Percentiles rank a stretch among this genome's conserved stretches.
Conservation (phyloP, 2,329 filamentous ascomycete species). For the Neofusicoccum ribis region DNA sequence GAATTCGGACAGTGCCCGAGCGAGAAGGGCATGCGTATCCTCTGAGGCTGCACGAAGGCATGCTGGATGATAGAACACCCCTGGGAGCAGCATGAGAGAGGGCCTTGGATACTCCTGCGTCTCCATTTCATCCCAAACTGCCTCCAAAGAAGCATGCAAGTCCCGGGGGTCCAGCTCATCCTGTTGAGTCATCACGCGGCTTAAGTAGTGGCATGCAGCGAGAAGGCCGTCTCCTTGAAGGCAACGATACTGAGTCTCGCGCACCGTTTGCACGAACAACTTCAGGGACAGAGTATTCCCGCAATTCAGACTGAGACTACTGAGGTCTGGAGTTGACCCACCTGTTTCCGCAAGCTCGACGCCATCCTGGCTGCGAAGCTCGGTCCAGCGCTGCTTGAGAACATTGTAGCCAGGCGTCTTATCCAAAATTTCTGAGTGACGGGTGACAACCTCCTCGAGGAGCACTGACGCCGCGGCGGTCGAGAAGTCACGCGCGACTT, state of each 20-base stretch:
- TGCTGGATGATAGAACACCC: slow-evolving; percentile 38
- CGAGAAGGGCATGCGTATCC: slow-evolving; percentile 23
- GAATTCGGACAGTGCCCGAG: slow-evolving; percentile 29
- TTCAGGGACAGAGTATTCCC: slow-evolving; percentile 23
- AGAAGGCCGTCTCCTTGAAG: slow-evolving; percentile 33
- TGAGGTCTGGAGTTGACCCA: background rate
- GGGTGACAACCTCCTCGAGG: slow-evolving; percentile 24
- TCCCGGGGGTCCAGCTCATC: slow-evolving; percentile 20
- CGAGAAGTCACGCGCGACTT: slow-evolving; percentile 44
- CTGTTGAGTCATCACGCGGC: slow-evolving; percentile 22
- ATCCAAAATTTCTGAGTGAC: background rate
- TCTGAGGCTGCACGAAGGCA: slow-evolving; percentile 27
- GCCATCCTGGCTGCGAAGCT: slow-evolving; percentile 7
- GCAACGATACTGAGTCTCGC: slow-evolving; percentile 30
- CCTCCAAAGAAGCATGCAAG: slow-evolving; percentile 30
- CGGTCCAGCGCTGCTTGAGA: slow-evolving; percentile 22
- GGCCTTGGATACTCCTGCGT: slow-evolving; percentile 48
- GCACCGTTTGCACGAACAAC: slow-evolving; percentile 28
- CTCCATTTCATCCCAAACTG: slow-evolving; percentile 51
- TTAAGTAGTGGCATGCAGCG: slow-evolving; percentile 30
- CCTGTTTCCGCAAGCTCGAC: too few species aligned
- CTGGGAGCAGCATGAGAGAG: slow-evolving; percentile 39
- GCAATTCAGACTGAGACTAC: background rate
- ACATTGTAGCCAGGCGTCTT: slow-evolving; percentile 26
- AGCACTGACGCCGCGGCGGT: slow-evolving; percentile 25